These are phyloP conservation scores for Medicago lupulina DNA, from an alignment of 306 rosid genomes.

Conservation along the genomic window DNA sequence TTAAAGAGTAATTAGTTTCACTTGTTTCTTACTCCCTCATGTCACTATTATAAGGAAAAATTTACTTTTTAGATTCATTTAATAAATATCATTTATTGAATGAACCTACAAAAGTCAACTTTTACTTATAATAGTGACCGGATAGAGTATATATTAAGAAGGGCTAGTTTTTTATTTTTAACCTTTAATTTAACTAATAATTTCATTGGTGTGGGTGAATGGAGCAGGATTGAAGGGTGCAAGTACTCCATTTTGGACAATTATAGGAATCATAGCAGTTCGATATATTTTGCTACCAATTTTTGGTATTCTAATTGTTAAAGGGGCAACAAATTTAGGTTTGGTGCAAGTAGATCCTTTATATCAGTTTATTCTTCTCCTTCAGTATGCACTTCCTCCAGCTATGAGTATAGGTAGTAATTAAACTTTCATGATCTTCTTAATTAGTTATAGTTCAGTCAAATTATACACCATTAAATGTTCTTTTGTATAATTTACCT, in stretches of 20 bases:
- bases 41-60: too few species aligned
- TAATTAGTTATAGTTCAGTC: neutral
- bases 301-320: slow-evolving; percentile 57
- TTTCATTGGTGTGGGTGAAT: neutral
- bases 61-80: too few species aligned
- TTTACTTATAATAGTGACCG: too few species aligned
- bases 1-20: too few species aligned
- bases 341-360: slow-evolving; percentile 69
- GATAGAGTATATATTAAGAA: too few species aligned
- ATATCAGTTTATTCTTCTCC: slow-evolving; percentile 77
- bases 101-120: too few species aligned
- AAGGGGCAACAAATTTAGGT: slow-evolving; percentile 63
- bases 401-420: slow-evolving; percentile 73
- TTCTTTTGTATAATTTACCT: neutral
- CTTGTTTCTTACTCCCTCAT: too few species aligned
- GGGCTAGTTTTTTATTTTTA: too few species aligned
- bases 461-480: too few species aligned
- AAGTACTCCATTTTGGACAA: slow-evolving; percentile 49
- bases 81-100: too few species aligned
- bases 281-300: slow-evolving; percentile 68
- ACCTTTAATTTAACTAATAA: too few species aligned
- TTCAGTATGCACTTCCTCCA: slow-evolving; percentile 84
- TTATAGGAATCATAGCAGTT: slow-evolving; percentile 58
- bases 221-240: slow-evolving; percentile 72
- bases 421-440: neutral